phyloP scores from a whole-genome alignment of 345 rosid species.

The Acer negundo region DNA sequence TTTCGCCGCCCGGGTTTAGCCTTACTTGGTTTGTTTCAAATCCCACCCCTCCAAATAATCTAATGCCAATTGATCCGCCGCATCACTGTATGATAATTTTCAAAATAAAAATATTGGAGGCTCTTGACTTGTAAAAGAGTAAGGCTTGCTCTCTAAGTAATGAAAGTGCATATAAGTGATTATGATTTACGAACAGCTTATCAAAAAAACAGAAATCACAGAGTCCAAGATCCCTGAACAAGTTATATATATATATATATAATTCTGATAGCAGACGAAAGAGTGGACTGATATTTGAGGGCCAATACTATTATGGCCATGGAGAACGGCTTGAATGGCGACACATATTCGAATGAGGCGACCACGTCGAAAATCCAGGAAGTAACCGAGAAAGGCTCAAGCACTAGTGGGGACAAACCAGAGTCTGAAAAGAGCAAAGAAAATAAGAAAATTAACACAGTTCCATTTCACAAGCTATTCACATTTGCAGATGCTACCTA shows the following conservation, averaged over 20 bases:
- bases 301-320: slow-evolving; percentile 37
- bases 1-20: too few species aligned
- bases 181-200: not conserved
- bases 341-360: slow-evolving; percentile 31
- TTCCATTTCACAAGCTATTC: slow-evolving; percentile 77
- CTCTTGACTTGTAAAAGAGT: too few species aligned
- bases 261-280: slow-evolving; percentile 4
- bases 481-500: slow-evolving; percentile 72
- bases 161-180: too few species aligned
- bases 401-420: slow-evolving; percentile 20
- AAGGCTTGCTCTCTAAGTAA: too few species aligned
- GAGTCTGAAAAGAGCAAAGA: slow-evolving; percentile 37
- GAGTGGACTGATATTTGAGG: not conserved
- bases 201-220: not conserved
- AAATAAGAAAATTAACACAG: slow-evolving; percentile 53
- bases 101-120: too few species aligned
- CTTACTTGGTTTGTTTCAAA: too few species aligned
- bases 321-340: slow-evolving; percentile 27
- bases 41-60: too few species aligned
- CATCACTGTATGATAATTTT: too few species aligned
- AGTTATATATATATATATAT: not conserved
- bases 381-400: slow-evolving; percentile 25
- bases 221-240: not conserved
- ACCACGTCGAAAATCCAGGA: slow-evolving; percentile 46
- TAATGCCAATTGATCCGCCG: too few species aligned